These are phyloP conservation scores for Pascua sp. DNA, from an alignment of 1,284 basidiomycete species.

Conservation along the genomic window DNA sequence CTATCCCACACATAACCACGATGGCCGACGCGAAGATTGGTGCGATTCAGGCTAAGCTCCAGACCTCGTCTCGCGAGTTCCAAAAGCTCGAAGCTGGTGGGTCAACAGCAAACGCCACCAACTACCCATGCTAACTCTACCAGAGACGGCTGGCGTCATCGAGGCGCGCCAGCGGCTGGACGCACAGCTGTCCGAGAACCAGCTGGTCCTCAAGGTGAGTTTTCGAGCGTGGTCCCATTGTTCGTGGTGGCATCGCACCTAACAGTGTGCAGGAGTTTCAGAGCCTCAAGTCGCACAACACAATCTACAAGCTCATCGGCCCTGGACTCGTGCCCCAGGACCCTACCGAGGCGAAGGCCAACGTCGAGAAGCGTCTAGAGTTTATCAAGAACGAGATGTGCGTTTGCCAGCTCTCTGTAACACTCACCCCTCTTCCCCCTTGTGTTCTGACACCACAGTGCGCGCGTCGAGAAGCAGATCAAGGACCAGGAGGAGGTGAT, in stretches of 20 bases:
- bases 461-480: conserved; percentile 73
- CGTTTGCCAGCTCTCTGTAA: conserved; percentile 35
- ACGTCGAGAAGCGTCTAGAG: conserved; percentile 86
- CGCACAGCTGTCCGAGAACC: conserved; percentile 86
- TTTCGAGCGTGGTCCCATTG: background rate
- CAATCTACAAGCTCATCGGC: conserved; percentile 88
- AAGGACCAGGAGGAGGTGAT: conserved; percentile 69
- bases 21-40: conserved; percentile 35
- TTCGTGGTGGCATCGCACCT: background rate
- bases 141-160: conserved; percentile 66
- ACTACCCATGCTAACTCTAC: background rate
- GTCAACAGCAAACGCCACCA: conserved; percentile 11
- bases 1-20: conserved; percentile 5
- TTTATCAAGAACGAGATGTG: conserved; percentile 90
- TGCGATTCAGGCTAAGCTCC: conserved; percentile 52
- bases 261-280: conserved; percentile 67
- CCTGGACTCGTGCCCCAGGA: conserved; percentile 90
- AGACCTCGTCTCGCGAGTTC: conserved; percentile 65
- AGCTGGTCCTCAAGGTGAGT: conserved; percentile 79
- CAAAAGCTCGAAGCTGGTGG: conserved; percentile 67
- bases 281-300: conserved; percentile 70
- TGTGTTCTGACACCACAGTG: conserved; percentile 53
- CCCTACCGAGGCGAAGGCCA: conserved; percentile 76
- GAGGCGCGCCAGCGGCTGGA: conserved; percentile 79
- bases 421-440: no score